Evolutionary conservation across 495 filamentous ascomycete species (phyloP), one percentile per base, ranked within the genome.

Genomic region (Xylaria acuta): DNA sequence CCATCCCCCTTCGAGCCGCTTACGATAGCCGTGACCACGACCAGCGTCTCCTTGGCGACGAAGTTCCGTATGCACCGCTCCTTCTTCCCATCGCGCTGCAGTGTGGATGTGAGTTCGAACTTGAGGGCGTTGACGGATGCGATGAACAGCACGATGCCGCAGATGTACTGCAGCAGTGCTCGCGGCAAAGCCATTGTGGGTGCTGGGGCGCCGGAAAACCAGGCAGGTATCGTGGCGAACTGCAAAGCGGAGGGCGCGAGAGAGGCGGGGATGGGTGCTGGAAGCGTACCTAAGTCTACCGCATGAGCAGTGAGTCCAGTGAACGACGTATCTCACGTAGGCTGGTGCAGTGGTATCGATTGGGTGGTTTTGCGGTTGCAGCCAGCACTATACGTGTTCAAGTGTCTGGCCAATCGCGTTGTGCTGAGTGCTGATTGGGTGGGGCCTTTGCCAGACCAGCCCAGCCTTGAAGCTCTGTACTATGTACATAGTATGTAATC

Each of bases 21-120:
- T 18, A 97, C 89, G 66, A 91, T 97, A 66, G 95, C 92, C 45
- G 96, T 98, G n/a, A 99, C 96, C 7, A 98, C 95, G n/a, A 99
- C 96, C 71, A 99, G 86, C 67, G 95, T 97, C 80, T 97, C 94
- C 82, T 91, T 93, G 64, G 90, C 86, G 69, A 98, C 95, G 80
- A 98, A 98, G 84, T 99, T 99, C 76, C 97, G 90, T 82, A 99
- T 94, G 85, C 96, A 99, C 88, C 97, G 88, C 80, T 93, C 90
- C 66, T 89, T 86, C 78, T 89, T 87, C 76, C 86, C 84, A 80
- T 86, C 88, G 78, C 89, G 86, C 72, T 81, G 84, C 22, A 85
- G 86, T 69, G 89, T 84, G 18, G 96, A 94, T 76, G 88, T 80
- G 67, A 99, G 87, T 74, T 99, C 97, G 87, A 99, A 98, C 83